Conservation (phyloP, 345 rosid species). For the Clausena lansium region DNA sequence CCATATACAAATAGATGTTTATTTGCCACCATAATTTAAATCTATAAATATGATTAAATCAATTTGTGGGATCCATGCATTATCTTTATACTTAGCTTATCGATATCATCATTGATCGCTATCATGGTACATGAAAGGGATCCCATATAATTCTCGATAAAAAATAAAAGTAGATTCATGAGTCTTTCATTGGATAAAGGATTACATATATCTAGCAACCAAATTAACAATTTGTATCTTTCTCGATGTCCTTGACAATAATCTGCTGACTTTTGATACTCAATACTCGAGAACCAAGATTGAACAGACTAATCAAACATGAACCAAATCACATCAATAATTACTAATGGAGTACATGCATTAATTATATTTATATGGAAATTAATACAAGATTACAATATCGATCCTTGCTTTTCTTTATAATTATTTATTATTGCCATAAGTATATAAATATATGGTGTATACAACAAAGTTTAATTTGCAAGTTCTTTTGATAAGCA, state of each 20-base stretch:
- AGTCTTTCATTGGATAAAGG: neutral
- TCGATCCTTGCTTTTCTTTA: neutral
- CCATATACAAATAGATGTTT: no score
- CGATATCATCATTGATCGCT: neutral
- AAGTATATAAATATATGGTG: neutral
- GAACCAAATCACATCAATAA: neutral
- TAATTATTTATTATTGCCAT: neutral
- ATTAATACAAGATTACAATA: neutral
- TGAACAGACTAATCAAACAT: neutral
- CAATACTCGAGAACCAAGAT: neutral
- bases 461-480: neutral
- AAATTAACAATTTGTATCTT: neutral
- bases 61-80: neutral
- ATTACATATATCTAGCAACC: neutral
- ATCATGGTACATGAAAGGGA: neutral
- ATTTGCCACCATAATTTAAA: neutral
- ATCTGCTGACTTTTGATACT: neutral
- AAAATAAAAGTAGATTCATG: neutral
- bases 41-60: neutral
- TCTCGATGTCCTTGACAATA: conserved; percentile 1
- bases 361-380: neutral
- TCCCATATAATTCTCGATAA: neutral
- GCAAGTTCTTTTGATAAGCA: neutral
- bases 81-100: neutral
- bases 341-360: neutral